Conservation (phyloP, 805 yeast species). For the Pichia nakasei region DNA sequence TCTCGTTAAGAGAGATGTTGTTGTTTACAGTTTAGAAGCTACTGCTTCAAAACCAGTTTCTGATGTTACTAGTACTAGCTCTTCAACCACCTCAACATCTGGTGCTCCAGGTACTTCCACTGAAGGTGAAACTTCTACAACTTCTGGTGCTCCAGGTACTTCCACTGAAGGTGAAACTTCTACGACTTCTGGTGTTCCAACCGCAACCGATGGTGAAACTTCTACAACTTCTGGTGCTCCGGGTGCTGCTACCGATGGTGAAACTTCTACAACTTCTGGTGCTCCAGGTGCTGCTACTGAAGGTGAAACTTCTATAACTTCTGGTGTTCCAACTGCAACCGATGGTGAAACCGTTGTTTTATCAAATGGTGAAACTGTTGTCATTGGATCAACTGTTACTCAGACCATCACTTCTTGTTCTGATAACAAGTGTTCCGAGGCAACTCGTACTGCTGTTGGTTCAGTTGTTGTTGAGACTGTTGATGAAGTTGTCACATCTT, state of each 20-base stretch:
- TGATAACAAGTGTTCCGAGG: conserved; percentile 13
- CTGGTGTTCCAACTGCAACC: background rate
- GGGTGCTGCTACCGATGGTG: background rate
- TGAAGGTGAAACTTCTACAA: conserved; percentile 5
- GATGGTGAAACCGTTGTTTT: background rate
- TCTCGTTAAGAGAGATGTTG: conserved; percentile 12
- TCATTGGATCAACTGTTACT: conserved; percentile 6
- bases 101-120: background rate
- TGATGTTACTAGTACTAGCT: conserved; percentile 5
- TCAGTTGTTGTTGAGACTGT: conserved; percentile 20
- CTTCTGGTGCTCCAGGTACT: conserved; percentile 5
- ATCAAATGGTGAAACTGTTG: background rate
- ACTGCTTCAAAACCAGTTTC: conserved; percentile 5
- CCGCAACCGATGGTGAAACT: too few relatives aligned
- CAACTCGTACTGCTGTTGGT: background rate
- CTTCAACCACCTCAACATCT: conserved; percentile 5
- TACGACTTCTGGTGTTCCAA: conserved; percentile 3
- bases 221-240: background rate
- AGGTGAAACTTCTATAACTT: background rate
- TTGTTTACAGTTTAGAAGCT: conserved; percentile 9
- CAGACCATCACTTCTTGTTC: conserved; percentile 18
- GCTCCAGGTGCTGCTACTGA: background rate
- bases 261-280: conserved; percentile 4
- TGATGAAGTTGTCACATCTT: conserved; percentile 14
- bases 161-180: conserved; percentile 2